Base-by-base conservation (phyloP, 805 yeast genomes). In the Yarrowia divulgata region DNA sequence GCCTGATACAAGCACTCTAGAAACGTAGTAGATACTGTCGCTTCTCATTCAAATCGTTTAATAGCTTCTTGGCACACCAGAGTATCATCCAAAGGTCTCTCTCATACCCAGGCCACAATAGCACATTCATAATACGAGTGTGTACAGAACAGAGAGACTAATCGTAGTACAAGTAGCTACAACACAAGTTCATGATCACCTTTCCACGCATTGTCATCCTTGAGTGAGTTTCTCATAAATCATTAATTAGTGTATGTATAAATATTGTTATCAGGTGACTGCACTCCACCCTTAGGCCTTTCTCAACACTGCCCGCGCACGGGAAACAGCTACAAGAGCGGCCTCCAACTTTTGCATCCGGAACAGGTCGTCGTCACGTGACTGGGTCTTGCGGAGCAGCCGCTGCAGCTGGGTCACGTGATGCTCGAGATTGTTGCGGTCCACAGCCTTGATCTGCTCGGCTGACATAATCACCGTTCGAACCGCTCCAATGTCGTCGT, bases 381-480 rank as follows among this genome's bases (percentile, higher is more conserved):
- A 45, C 32, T 34, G 52, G 9, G 9, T 34, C 37, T 45, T 60
- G 3, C 8, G 8, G 2, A 60, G 8, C 52, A 43, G 42, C 18
- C 12, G 29, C 13, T 70, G 64, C 6, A 75, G 42, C 52, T 45
- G 50, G 1, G 35, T 60, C 40, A 60, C 66, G 32, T 60, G 52
- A 18, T 43, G 66, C 42, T 43, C 52, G 12, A 60, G 52, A 8
- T 60, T 32, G 32, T 14, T 29, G 4, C 52, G 12, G 52, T 45
- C 52, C 13, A 42, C 66, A 2, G 50, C 18, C 42, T 60, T 60
- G 40, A 60, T 54, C 42, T 54, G 60, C 16, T 54, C 60, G n/a
- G 60, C 45, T 3, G 60, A 54, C 60, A 54, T 37, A 10, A 37
- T 37, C 60, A 54, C 35, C 13, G 45, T 54, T 14, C 14, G 60